Base-by-base conservation (phyloP, 176 grass and related monocot species). In the Ensete ventricosum region DNA sequence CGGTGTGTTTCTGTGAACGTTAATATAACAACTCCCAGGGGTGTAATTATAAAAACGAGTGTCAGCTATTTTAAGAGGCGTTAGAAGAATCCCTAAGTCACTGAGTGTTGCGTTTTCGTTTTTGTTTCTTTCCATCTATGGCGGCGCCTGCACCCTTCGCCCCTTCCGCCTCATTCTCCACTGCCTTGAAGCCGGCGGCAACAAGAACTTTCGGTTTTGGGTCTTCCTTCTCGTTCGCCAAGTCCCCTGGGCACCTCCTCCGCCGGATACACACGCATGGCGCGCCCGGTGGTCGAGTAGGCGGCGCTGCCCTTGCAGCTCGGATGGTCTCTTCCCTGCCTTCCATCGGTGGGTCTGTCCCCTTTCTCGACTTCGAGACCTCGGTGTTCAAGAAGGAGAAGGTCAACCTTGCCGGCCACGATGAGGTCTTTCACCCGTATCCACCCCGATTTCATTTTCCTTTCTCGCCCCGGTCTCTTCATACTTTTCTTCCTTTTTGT, bases 361-460 rank as follows among this genome's bases (percentile, higher is more conserved):
- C 76, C 29, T 87, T 80, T 50, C 90, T 98, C 12, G 90, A 93
- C 79, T 98, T 93, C 73, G 78, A 93, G 1, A 91, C 90, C 11
- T 75, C 80, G 1, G 88, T 98, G 0, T 93, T 98, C 81, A 87
- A 85, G 8, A 98, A 93, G 90, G 88, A 98, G 86, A 98, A 98
- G 90, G 70, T 98, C 75, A 86, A 90, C 58, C 90, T 98, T 62
- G 88, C 90, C 52, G 90, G 95, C 17, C 88, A 93, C 22, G 86
- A 94, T 60, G 94, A 93, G 88, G 90, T 98, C 9, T 76, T 53
- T 53, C 4, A 11, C 25, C 34, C 9, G 50, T 50, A 17, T 48
- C 43, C 21, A 69, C 24, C 52, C 75, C 54, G 5, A 43, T 6
- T 43, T 43, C 1, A 1, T 34, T 21, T 4, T 9, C 3, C 50